phyloP scores from a whole-genome alignment of 192 early-diverging fungal genomes.

The Backusella tuberculispora region DNA sequence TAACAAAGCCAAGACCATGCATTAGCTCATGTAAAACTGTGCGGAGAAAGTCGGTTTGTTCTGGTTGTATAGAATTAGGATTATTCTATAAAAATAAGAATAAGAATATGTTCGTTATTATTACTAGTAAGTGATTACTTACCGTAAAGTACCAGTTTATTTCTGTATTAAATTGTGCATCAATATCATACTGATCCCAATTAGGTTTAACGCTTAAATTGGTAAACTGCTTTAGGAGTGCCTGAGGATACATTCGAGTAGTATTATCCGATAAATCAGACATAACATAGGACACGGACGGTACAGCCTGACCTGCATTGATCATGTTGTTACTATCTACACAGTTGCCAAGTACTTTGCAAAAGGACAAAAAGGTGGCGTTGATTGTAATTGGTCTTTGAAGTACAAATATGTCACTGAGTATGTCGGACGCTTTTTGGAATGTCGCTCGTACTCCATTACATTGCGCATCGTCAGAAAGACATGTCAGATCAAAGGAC shows the following conservation, averaged over 20 bases:
- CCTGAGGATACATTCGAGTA: conserved; percentile 45
- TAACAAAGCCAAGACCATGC: conserved; percentile 50
- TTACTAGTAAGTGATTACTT: background rate
- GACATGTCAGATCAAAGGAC: conserved; percentile 7
- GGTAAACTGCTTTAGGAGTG: conserved; percentile 47
- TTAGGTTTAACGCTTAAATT: conserved; percentile 13
- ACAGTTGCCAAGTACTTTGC: conserved; percentile 22
- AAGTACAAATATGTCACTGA: conserved; percentile 32
- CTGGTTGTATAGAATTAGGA: background rate
- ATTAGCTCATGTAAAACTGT: conserved; percentile 48
- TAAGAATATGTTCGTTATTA: too few relatives aligned
- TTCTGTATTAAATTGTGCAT: conserved; percentile 43
- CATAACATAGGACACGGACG: conserved; percentile 39
- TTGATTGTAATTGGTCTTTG: conserved; percentile 38
- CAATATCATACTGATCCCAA: conserved; percentile 43
- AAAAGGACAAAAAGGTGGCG: conserved; percentile 43
- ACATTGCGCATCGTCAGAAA: conserved; percentile 23
- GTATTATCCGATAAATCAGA: conserved; percentile 36
- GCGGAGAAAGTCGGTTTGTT: conserved; percentile 45
- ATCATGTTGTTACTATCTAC: background rate
- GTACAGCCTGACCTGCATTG: conserved; percentile 41
- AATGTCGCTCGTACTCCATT: conserved; percentile 27
- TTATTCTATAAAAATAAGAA: conserved; percentile 21
- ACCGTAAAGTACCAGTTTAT: conserved; percentile 42
- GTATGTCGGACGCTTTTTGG: conserved; percentile 30